Evolutionary conservation across 2,329 filamentous ascomycete species (phyloP), one percentile per base, ranked within the genome.

Genomic region (Alternaria brassicae): DNA sequence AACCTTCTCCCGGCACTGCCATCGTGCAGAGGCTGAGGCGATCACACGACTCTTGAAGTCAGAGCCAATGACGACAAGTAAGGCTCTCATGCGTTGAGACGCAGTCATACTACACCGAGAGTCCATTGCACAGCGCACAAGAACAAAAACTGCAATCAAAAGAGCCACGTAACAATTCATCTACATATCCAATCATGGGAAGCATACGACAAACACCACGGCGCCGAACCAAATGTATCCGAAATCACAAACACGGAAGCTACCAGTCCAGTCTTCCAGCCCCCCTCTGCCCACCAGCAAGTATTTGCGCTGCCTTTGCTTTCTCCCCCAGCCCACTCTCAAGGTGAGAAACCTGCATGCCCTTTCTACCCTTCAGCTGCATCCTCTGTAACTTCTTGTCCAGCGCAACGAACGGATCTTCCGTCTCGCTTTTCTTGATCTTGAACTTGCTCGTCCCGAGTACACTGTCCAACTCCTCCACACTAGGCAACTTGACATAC

Each of bases 401-500:
- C 53, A 88, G 68, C 53, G 79, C 81, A 48, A 81, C 82, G 72
- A 87, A 88, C 15, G 85, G 84, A 74, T 83, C 81, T 7, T 72
- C 72, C 15, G 79, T 82, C 77, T 95, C 92, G 2, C 84, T 89
- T 77, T 89, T 90, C 80, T 84, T 89, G 17, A 96, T 88, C 79
- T 86, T 91, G 87, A 91, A 97, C 79, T 86, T 89, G 69, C 83
- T 82, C 0, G 92, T 97, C 0, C 92, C 92, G 27, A 97, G 81
- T 56, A 91, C 85, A 1, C 84, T 84, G 74, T 97, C 93, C 42
- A 97, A 82, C 79, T 96, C 93, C 53, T 89, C 88, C 0, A 93
- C 84, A 0, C 91, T 89, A 19, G 93, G 93, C 27, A 97, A 81
- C 78, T 90, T 90, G 62, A 96, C 78, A 77, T 95, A 94, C 3